Base-by-base conservation (phyloP, 495 filamentous ascomycete species). In the Aspergillus indologenus region DNA sequence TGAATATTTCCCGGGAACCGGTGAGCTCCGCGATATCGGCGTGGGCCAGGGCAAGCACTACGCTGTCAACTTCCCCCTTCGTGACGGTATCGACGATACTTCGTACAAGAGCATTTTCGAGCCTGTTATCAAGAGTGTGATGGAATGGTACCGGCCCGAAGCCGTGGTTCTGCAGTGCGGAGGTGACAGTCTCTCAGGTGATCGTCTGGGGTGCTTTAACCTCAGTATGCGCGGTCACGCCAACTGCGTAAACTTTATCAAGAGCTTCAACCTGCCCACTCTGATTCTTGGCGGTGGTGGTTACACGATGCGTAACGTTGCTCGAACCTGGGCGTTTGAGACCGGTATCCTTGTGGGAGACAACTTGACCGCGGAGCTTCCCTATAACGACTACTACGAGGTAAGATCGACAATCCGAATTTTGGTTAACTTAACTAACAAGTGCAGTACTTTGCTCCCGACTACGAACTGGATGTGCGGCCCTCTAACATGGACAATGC, bases 401-500 rank as follows among this genome's bases (percentile, higher is more conserved):
- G 92, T 94, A 81, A 73, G 80, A 69, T 23, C 29, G 20, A 12
- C 18, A 14, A 22, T 5, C 17, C 22, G 7, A 18, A 24, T 23
- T 4, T 9, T 45, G 23, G 18, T 7, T 34, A 14, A 47, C 2
- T 40, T 65, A 19, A 48, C 61, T 71, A 42, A 60, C 59, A 56
- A 42, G n/a, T 18, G 46, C 52, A 96, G 90, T 98, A 99, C 67
- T 99, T 96, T 66, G 92, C 89, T 8, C 94, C 94, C 0, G 94
- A 99, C 66, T 99, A 94, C 69, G 89, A 96, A 70, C 83, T 99
- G 24, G 88, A 98, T 66, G 94, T 99, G 18, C 88, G 91, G 15
- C 83, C 94, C 11, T 96, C 91, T 3, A 99, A 99, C 63, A 99
- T 98, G 94, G 94, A 99, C 69, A 99, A 99, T 65, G 90, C 93